A percentile compares a stretch with the other conserved stretches of the same genome.
These are phyloP conservation scores for Yarrowia hollandica DNA, from an alignment of 805 yeast genomes.

Conservation along the genomic window DNA sequence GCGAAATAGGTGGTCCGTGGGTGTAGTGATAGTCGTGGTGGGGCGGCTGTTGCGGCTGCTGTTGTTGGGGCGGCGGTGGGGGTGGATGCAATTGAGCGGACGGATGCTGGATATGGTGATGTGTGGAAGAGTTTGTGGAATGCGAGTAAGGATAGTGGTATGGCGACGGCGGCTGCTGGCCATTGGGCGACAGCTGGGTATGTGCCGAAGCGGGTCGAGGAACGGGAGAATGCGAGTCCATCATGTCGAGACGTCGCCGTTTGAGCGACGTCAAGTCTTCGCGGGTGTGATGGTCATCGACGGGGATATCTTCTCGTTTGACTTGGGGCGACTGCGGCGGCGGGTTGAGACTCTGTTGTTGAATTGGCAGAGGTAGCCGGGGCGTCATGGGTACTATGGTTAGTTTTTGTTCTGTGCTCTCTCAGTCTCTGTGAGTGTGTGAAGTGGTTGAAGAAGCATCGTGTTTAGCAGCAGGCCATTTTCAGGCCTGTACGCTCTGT, in stretches of 20 bases:
- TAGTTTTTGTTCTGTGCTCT: too few species aligned
- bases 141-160: conserved; percentile 25
- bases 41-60: background rate
- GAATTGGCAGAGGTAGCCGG: conserved; percentile 27
- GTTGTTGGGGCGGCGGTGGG: background rate
- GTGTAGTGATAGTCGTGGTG: conserved; percentile 18
- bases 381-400: conserved; percentile 27
- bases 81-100: conserved; percentile 15
- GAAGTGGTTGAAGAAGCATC: too few species aligned
- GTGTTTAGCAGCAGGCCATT: too few species aligned
- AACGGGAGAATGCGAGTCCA: conserved; percentile 1
- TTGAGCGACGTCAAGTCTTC: conserved; percentile 12
- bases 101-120: background rate
- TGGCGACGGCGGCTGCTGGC: conserved; percentile 5
- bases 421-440: too few species aligned
- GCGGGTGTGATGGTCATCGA: background rate
- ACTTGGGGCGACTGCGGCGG: conserved; percentile 20
- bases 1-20: conserved; percentile 12
- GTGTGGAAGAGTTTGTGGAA: background rate
- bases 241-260: conserved; percentile 11
- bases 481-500: too few species aligned
- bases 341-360: conserved; percentile 11
- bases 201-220: conserved; percentile 14
- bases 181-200: conserved; percentile 5
- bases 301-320: conserved; percentile 5